Evolutionary conservation across 345 rosid species (phyloP).

Genomic region (Eucalyptus microcorys): DNA sequence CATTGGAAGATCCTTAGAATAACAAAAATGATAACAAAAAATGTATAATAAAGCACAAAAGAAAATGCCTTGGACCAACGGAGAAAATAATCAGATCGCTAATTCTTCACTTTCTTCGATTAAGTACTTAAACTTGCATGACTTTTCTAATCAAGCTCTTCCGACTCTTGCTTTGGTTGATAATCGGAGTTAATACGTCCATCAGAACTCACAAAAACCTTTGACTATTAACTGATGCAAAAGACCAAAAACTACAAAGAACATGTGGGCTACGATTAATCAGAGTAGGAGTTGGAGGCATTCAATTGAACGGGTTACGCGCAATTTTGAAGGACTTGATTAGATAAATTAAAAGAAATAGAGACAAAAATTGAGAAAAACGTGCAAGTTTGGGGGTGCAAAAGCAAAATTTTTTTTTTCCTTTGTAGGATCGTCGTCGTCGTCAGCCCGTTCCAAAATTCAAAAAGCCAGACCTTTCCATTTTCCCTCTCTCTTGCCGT

Average conservation of each 20-base stretch:
- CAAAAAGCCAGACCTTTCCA: not conserved
- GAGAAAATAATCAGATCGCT: not conserved
- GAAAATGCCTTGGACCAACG: not conserved
- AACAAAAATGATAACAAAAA: not conserved
- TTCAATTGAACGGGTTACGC: not conserved
- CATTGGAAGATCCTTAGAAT: not conserved
- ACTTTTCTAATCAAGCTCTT: not conserved
- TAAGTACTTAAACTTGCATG: not conserved
- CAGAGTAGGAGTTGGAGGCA: not conserved
- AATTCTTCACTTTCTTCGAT: not conserved
- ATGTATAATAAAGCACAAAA: not conserved
- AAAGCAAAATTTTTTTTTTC: accelerated
- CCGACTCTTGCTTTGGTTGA: not conserved
- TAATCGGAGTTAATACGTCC: not conserved
- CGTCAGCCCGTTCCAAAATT: not conserved
- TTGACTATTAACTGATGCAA: not conserved
- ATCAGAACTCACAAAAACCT: too few relatives aligned
- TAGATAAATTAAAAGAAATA: not conserved
- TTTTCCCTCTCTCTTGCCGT: not conserved
- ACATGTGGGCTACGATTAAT: not conserved
- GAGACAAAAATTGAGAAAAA: not conserved
- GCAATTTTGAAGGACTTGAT: not conserved
- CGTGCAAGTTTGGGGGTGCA: not conserved
- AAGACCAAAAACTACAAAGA: too few relatives aligned
- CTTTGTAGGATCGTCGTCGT: not conserved